Evolutionary conservation across 257 asterid species (phyloP), one percentile per base, ranked within the genome.

Genomic region (Solanum tarapatanum): DNA sequence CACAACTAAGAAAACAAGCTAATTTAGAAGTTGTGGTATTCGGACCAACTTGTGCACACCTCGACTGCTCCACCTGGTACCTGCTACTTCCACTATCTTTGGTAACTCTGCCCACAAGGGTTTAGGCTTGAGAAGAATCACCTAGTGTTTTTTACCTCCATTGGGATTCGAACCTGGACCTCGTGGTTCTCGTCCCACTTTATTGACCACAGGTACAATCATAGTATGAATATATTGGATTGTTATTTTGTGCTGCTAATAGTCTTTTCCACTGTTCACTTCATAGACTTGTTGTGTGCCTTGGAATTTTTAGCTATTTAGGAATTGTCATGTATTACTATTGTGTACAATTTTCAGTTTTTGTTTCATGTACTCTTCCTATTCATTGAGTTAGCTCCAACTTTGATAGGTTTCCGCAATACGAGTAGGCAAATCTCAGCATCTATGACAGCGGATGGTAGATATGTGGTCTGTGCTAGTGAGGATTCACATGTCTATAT

Each of bases 351-450:
- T 79, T 82, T 82, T 82, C 85, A 82, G 66, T 82, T 45, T 28
- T 17, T 17, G 19, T 48, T 48, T 30, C 28, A 14, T 82, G 19
- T 45, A 48, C 19, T 82, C 85, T 82, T 82, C 68, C 28, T 82
- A 11, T 11, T 80, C 28, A 80, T 80, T 28, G 68, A 80, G 28
- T 45, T 28, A 80, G 39, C 68, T 28, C 28, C 11, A 70, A 35
- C 68, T 30, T 51, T 88, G 82, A 87, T 93, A 95, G 99, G 99
- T 39, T 95, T 97, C 86, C 99, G 92, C 41, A 97, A 97, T 90
- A 90, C 98, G 4, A 92, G 91, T 90, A 97, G 99, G 93, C 99
- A 95, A 92, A 97, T 96, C 41, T 96, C 99, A 48, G 98, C 98
- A 84, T 97, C 99, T 37, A 87, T 96, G 76, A 92, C 98, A 11